Base-by-base conservation (phyloP, 495 filamentous ascomycete species). In the Hypomontagnella submonticulosa region DNA sequence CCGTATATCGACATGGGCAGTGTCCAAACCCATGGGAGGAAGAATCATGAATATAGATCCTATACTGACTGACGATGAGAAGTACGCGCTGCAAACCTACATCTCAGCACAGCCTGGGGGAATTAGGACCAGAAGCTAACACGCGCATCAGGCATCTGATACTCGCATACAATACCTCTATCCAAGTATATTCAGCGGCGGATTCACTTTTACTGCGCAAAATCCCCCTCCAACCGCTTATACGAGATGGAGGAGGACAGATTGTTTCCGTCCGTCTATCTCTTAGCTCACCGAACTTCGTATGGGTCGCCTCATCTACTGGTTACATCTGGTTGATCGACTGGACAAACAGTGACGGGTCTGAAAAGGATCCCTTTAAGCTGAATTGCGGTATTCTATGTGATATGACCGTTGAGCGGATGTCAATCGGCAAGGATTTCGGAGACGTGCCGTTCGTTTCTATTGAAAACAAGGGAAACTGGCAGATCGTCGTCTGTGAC, bases 161-260 rank as follows among this genome's bases (percentile, higher is more conserved):
- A 27, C 66, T 96, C 38, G 71, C 79, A 13, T 83, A 81, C 62
- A 80, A 81, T 52, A 82, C 73, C 62, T 84, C 89, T 3, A 81
- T 99, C 50, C 88, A 91, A 69, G 83, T 98, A 12, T 96, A 93
- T 75, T 90, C 92, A 0, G 87, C 90, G 33, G 79, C 87, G 33
- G 92, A 90, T 42, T 97, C 93, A 4, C 85, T 95, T 32, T 84
- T 93, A 8, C 75, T 90, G 32, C 88, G 91, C 42, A 85, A 86
- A 19, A 86, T 88, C 33, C 40, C 60, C 0, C 47, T 73, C 0
- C 55, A 68, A 23, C 37, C 43, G 11, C 10, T 67, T 32, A 34
- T 13, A 15, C 64, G 71, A 27, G 66, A 69, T 4, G 20, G 42
- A 1, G 56, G 65, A 19, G 68, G 70, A 30, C 77, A 78, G 49